Base-by-base conservation (phyloP, 768 basidiomycete species). In the Mycena vulgaris region DNA sequence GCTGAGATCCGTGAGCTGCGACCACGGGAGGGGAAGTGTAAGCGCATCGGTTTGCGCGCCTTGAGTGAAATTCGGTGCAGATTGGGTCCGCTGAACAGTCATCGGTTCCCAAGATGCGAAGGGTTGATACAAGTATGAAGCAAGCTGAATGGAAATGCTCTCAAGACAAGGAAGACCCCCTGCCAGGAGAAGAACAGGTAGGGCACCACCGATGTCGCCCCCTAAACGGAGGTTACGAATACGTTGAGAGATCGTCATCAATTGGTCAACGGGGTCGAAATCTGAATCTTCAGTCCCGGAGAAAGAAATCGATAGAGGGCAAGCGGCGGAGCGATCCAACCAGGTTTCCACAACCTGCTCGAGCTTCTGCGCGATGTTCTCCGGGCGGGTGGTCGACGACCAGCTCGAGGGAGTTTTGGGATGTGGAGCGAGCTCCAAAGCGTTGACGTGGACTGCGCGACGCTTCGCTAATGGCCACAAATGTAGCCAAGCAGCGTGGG, bases 361-460 rank as follows among this genome's bases (percentile, higher is more conserved):
- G 21, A 56, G 23, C 33, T 37, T 37, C 35, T n/a, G 16, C 37
- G 21, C 35, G 21, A 56, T 49, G 13, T 9, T 16, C 27, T 39
- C 14, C 39, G 39, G 3, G 39, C 7, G 17, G 48, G 25, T 23
- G 25, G 3, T 7, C 48, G 9, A 7, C 48, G 45, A 39, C 39
- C 17, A 45, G 19, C 28, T 3, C 6, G 2, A 23, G 0, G 10
- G 17, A 57, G 35, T 27, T 5, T 27, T 27, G 53, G 64, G 14
- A 67, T 67, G 23, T 67, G 66, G 4, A 67, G 16, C 3, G 66
- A 47, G 16, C 35, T 51, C 66, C 66, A 67, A 4, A 67, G 27
- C n/a, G 13, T 27, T 25, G 66, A 57, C 27, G 58, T 67, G 27
- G 56, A 37, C n/a, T 59, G 40, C n/a, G 66, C 57, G 11, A 67